Base-by-base conservation (phyloP, 2,329 filamentous ascomycete genomes). In the Xylaria digitata region DNA sequence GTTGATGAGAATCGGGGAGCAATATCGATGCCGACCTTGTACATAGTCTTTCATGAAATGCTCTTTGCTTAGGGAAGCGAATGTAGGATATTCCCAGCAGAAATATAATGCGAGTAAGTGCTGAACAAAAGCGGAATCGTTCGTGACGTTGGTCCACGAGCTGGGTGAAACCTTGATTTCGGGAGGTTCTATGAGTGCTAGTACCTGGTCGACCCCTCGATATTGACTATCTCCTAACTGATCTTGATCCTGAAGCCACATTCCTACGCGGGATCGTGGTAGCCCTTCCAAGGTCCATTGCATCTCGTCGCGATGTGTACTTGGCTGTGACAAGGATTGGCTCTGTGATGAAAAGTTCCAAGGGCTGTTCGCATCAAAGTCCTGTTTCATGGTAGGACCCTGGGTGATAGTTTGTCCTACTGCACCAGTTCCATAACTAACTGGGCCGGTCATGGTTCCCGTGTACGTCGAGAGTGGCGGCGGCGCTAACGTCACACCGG, bases 51-150 rank as follows among this genome's bases (percentile, higher is more conserved):
- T 83, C 65, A 90, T 80, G 72, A 92, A 93, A 73, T 90, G 87
- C 72, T 92, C 89, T 74, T 91, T 90, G 74, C 89, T 91, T 50
- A 93, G 84, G 2, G 91, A 87, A 3, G 90, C 87, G 78, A 92
- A 92, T 13, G 90, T 92, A 2, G 91, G 89, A 75, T 93, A 92
- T 70, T 91, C 87, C 86, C 90, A 93, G 80, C 89, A 91, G 71
- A 92, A 92, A 78, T 92, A 92, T 37, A 92, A 80, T 0, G 86
- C 83, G 59, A 92, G 78, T 9, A 92, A 81, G 71, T 90, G 88
- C 67, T 89, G 83, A 0, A 92, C 86, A 34, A 92, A 82, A 13
- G 76, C 79, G 13, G 81, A 73, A 70, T 92, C 89, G 2, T 77
- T 74, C 1, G 89, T 90, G 23, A 92, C 83, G 45, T 73, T 81